phyloP scores from a whole-genome alignment of 441 rosid genomes.

The Omphalea diandra region DNA sequence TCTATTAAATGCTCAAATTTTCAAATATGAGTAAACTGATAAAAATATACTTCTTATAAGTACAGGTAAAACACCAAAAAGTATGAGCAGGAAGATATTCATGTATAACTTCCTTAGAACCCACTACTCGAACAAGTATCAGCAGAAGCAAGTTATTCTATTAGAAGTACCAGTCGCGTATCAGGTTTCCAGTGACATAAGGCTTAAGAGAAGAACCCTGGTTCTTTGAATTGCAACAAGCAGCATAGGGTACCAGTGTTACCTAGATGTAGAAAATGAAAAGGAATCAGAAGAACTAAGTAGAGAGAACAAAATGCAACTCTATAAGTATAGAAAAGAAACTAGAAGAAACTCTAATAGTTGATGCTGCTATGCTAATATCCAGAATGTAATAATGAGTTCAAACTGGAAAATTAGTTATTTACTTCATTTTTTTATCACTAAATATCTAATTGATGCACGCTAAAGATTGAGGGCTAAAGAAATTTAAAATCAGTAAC shows the following conservation, averaged over 20 bases:
- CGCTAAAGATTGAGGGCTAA: not conserved
- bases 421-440: not conserved
- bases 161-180: conserved; percentile 68
- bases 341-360: not conserved
- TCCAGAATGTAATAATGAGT: not conserved
- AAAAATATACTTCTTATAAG: not conserved
- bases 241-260: conserved; percentile 50
- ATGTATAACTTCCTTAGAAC: not conserved
- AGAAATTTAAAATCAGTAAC: not conserved
- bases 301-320: conserved; percentile 5
- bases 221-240: conserved; percentile 59
- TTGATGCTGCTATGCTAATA: not conserved
- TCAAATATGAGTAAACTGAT: not conserved
- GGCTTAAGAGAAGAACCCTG: conserved; percentile 77
- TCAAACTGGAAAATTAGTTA: not conserved
- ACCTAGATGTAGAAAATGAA: conserved; percentile 41
- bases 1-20: not conserved
- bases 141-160: not conserved
- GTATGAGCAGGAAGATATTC: not conserved
- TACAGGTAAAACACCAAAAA: not conserved
- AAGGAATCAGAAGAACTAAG: conserved; percentile 15
- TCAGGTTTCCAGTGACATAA: conserved; percentile 65
- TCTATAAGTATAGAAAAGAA: conserved; percentile 3
- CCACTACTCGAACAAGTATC: not conserved
- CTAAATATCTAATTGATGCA: not conserved